Base-by-base conservation (phyloP, 768 basidiomycete species). In the Chalciporus sphaerocephalus region DNA sequence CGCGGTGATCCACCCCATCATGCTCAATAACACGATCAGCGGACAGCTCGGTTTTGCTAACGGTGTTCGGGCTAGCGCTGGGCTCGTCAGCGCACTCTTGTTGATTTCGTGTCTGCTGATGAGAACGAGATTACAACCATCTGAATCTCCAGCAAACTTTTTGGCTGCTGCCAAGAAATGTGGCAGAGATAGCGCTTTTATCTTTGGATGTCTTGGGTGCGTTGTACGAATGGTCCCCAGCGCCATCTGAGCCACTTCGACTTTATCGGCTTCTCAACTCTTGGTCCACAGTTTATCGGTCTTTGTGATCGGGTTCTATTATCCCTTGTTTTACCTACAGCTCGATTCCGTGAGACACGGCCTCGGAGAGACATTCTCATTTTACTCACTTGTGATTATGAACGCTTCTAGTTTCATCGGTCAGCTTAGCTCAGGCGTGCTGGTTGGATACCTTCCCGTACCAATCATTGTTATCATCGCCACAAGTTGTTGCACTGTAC, bases 261-360 rank as follows among this genome's bases (percentile, higher is more conserved):
- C 13, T 16, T 24, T 21, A 4, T 18, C 23, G 23, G 20, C 22
- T n/a, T 35, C 9, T 38, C 21, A 6, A 20, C 15, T 20, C 27
- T 4, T 22, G 5, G 1, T 13, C 8, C n/a, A 15, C 15, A 67
- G 63, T 4, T 49, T 65, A 32, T 20, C 56, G 8, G 47, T 72
- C 24, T 68, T 67, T 18, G 56, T 72, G 17, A 49, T 69, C 4
- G 76, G 73, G 1, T 59, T 79, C 30, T 81, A 74, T 53, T 78
- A 75, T 46, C 79, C 80, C 1, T 64, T 80, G 21, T 83, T 80
- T 62, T 83, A 79, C 55, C 61, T 84, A 18, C 82, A 84, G 51
- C 64, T 83, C 13, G 69, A 78, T 36, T 69, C 80, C 1, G 68
- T 75, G 17, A 67, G 65, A 40, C 76, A 77, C 37, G 74, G 72